Evolutionary conservation across 768 basidiomycete genomes (phyloP), one percentile per base, ranked within the genome.

Genomic region (Boletus barrowsii): DNA sequence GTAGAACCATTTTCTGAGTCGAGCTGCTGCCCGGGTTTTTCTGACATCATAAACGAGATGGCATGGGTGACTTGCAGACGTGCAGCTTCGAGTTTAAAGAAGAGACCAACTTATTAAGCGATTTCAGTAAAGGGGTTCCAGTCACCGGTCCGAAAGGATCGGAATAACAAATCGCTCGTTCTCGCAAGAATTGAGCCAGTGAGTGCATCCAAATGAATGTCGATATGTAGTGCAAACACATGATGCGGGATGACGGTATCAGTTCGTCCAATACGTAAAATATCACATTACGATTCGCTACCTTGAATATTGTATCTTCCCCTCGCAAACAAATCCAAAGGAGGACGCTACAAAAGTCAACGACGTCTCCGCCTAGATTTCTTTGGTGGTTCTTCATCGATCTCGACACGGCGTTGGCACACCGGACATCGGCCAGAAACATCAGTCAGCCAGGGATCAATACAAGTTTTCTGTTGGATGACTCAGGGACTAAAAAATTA

Each of bases 361-460:
- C 51, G 61, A 29, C 60, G 62, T 56, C 69, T 58, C 49, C 62
- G 62, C 57, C 57, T 61, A 10, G 62, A 53, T 61, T 70, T 69
- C 66, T 70, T 75, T 60, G 72, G 65, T 53, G 63, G 65, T 44
- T 64, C 64, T 55, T 76, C 64, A 15, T 70, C 71, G 22, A 80
- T 63, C 53, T 87, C 83, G 14, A 93, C 90, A 24, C 83, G 74
- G 32, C 84, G 75, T 67, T 95, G 91, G 67, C 93, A 96, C 17
- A 87, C 83, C 8, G 93, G 93, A 75, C 93, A 96, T 32, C 91
- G 81, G 5, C 90, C 93, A 29, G 89, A 91, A 14, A 92, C 86
- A 56, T 88, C 86, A 4, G 76, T 84, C 47, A 96, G 70, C 93
- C 93, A 96, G 20, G 91, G 90, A 65, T 96, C 93, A 41, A 95